Evolutionary conservation across 768 basidiomycete species (phyloP).

Genomic region (Boletus tomentosulus): DNA sequence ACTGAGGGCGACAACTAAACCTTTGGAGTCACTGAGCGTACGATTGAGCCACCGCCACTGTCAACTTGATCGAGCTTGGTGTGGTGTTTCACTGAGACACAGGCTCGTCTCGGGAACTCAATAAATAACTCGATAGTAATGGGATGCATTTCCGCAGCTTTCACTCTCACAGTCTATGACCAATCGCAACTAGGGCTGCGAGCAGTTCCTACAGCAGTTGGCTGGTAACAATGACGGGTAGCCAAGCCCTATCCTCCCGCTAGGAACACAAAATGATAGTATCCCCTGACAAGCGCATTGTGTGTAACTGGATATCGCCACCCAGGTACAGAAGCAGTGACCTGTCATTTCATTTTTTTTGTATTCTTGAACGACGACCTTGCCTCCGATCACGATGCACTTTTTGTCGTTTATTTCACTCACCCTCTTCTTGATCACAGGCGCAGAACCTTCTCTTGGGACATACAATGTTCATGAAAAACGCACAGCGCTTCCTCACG

Average conservation of each 20-base stretch:
- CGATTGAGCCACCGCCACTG: not conserved
- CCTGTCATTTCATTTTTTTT: not conserved
- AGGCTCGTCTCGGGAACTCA: not conserved
- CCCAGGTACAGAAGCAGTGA: not conserved
- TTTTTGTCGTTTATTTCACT: constrained; percentile 7
- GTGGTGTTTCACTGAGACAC: not conserved
- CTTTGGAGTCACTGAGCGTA: not conserved
- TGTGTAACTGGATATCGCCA: not conserved
- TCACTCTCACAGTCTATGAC: not conserved
- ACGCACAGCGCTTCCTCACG: constrained; percentile 32
- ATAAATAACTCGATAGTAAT: not conserved
- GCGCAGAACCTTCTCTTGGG: constrained; percentile 12
- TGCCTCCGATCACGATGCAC: constrained; percentile 4
- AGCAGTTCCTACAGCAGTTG: too few relatives aligned
- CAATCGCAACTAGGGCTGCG: too few relatives aligned
- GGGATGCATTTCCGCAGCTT: not conserved
- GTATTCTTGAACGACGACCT: not conserved
- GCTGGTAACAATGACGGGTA: too few relatives aligned
- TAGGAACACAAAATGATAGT: not conserved
- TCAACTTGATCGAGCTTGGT: not conserved
- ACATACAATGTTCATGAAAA: constrained; percentile 37
- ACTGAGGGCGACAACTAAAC: not conserved
- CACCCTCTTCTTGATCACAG: constrained; percentile 10
- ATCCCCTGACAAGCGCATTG: not conserved
- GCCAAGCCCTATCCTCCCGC: not conserved